A percentile compares a stretch with the other conserved stretches of the same genome.
These are phyloP conservation scores for Claviceps sp. DNA, from an alignment of 2,329 filamentous ascomycete genomes.

Conservation along the genomic window DNA sequence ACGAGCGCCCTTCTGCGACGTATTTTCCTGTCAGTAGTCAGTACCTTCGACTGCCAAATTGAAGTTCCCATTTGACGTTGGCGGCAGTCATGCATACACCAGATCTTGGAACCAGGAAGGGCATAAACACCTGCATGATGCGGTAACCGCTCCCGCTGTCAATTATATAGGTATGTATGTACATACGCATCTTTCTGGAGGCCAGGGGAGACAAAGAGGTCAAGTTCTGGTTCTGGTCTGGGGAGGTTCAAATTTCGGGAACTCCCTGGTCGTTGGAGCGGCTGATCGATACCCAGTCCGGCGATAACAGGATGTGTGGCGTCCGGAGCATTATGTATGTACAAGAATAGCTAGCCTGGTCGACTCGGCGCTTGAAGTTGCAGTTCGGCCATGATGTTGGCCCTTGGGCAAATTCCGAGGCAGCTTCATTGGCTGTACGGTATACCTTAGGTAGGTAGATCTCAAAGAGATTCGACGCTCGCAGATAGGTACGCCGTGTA, in stretches of 20 bases:
- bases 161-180: background rate
- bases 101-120: background rate
- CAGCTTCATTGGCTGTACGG: background rate
- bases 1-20: background rate
- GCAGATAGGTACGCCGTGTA: background rate
- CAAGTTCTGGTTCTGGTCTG: background rate
- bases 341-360: background rate
- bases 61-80: background rate
- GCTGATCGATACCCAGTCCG: background rate
- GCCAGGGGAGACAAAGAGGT: background rate
- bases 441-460: too few species aligned
- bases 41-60: background rate
- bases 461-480: background rate
- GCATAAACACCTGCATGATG: background rate
- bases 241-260: background rate
- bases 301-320: background rate
- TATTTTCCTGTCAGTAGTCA: background rate
- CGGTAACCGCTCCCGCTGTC: conserved; percentile 4
- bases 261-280: background rate
- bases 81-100: background rate
- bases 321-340: background rate
- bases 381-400: background rate
- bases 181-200: too few species aligned
- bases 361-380: background rate
- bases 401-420: background rate